Evolutionary conservation across 2,329 filamentous ascomycete genomes (phyloP), one percentile per base, ranked within the genome.

Genomic region (Paracamarosporium sp.): DNA sequence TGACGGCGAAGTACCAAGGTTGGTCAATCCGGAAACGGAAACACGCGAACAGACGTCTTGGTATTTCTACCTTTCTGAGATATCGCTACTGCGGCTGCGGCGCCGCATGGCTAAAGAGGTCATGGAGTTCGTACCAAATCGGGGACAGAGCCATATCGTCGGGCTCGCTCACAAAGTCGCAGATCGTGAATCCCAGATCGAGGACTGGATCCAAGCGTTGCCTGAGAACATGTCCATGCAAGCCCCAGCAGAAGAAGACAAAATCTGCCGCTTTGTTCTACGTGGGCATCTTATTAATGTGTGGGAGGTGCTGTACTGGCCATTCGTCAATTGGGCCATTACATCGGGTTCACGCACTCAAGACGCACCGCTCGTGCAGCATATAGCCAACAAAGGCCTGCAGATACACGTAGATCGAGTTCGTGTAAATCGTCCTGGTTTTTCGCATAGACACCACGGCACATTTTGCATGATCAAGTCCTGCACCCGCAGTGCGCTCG

Each of bases 51-150:
- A 41, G 9, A 9, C n/a, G 12, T 41, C 36, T 7, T 57, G 55
- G 55, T 61, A 50, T 36, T 61, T 44, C 52, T 61, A 61, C 22
- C 52, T 61, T 33, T 41, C 59, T 12, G 59, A 61, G 5, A 61
- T 61, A 7, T 61, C 59, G 3, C 40, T 58, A 15, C 36, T 41
- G 44, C 51, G 41, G n/a, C 36, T 53, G 12, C 33, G 36, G 36
- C 36, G 36, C 9, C 36, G 36, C 17, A 41, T 41, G 36, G 36
- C 36, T 41, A 17, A 11, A 41, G 36, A 41, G 17, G 4, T 41
- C 22, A 9, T 20, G 36, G 5, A 41, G 3, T 20, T 41, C 17
- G n/a, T 9, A 6, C 36, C 36, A 20, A 9, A 41, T 5, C 3
- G 8, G n/a, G 22, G 36, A 9, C n/a, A 41, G 5, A 24, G 4